Percentiles rank a stretch among this genome's conserved stretches.
These are phyloP conservation scores for Dalbergia cochinchinensis DNA, from an alignment of 306 rosid genomes.

Conservation along the genomic window DNA sequence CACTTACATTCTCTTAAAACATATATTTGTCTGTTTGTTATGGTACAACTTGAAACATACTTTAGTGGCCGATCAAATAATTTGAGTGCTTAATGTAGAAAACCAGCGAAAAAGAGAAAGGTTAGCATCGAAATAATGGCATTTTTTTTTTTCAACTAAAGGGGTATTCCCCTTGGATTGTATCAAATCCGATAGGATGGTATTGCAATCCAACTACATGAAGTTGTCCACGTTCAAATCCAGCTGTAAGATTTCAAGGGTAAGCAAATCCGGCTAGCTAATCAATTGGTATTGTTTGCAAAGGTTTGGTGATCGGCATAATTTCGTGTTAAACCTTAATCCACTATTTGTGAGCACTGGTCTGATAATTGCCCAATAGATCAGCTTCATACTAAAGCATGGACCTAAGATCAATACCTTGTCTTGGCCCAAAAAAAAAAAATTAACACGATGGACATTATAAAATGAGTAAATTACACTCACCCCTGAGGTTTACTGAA, in stretches of 20 bases:
- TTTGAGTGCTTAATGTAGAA: no score
- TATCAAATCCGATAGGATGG: neutral
- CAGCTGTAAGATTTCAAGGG: constrained; percentile 12
- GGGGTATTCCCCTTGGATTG: neutral
- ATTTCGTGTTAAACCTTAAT: neutral
- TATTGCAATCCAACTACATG: neutral
- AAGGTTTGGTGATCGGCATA: neutral
- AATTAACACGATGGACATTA: no score
- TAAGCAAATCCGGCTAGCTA: neutral
- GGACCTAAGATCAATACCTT: neutral
- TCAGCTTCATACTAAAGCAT: neutral
- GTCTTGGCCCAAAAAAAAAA: neutral
- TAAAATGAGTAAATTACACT: no score
- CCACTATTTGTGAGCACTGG: no score
- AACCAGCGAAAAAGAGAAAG: neutral
- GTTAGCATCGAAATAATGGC: neutral
- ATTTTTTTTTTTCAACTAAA: neutral
- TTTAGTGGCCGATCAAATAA: neutral
- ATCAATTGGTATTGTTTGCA: neutral
- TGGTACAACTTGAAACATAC: neutral
- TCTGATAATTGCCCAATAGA: neutral
- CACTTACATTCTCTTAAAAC: neutral
- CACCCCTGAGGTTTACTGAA: no score
- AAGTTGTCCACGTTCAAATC: neutral
- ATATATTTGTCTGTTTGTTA: no score